Evolutionary conservation across 2,329 filamentous ascomycete genomes (phyloP).

Genomic region (Epichloe bromicola): DNA sequence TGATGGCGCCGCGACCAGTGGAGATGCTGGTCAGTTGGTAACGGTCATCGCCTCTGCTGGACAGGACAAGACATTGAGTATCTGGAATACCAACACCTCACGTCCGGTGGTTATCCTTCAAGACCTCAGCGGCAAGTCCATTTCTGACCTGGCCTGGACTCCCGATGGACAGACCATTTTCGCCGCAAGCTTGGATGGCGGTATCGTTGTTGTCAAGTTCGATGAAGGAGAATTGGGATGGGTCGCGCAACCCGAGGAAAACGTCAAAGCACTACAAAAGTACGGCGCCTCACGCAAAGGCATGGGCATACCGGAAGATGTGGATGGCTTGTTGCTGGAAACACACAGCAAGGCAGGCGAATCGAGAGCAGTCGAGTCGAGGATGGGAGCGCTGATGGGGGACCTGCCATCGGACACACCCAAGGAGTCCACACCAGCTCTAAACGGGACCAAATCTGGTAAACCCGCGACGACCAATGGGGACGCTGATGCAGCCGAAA

Average conservation of each 20-base stretch:
- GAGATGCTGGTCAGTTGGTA: constrained; percentile 38
- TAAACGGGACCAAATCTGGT: constrained; percentile 38
- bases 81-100: constrained; percentile 96
- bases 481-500: constrained; percentile 18
- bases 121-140: constrained; percentile 78
- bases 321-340: constrained; percentile 76
- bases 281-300: constrained; percentile 81
- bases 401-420: constrained; percentile 48
- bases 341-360: constrained; percentile 88
- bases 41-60: constrained; percentile 95
- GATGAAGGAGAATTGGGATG: constrained; percentile 80
- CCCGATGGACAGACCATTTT: constrained; percentile 83
- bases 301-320: constrained; percentile 83
- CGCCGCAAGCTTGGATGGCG: constrained; percentile 78
- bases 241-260: constrained; percentile 75
- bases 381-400: constrained; percentile 96
- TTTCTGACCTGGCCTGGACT: constrained; percentile 88
- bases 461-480: constrained; percentile 28
- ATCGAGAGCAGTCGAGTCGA: constrained; percentile 75
- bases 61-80: constrained; percentile 88
- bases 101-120: constrained; percentile 82
- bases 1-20: constrained; percentile 35
- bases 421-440: constrained; percentile 33
- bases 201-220: constrained; percentile 71
- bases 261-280: constrained; percentile 83